These are phyloP conservation scores for Gossypium raimondii DNA, from an alignment of 345 rosid species.

Conservation along the genomic window DNA sequence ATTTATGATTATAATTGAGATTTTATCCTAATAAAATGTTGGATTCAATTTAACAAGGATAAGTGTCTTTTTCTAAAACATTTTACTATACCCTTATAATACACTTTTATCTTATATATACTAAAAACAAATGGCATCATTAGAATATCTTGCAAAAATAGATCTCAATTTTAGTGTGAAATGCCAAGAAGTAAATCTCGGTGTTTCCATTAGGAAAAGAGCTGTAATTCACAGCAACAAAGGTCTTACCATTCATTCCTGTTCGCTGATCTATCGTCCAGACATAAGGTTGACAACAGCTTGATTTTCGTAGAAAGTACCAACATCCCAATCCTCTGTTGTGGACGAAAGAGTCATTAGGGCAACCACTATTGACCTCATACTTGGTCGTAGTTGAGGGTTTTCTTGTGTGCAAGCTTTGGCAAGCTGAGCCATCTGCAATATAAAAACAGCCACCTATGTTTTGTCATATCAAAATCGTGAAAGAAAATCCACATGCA, in stretches of 20 bases:
- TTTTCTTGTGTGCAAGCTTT: constrained; percentile 81
- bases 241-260: background rate
- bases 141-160: background rate
- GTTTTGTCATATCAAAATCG: constrained; percentile 11
- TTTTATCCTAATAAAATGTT: no score
- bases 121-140: background rate
- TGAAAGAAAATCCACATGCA: background rate
- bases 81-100: no score
- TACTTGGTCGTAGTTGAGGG: constrained; percentile 73
- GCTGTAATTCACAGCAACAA: background rate
- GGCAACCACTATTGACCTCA: constrained; percentile 90
- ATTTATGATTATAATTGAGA: no score
- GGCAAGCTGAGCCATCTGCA: constrained; percentile 89
- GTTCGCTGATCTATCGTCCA: constrained; percentile 31
- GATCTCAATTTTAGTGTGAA: background rate
- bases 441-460: background rate
- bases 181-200: background rate
- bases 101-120: no score
- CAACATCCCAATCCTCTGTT: constrained; percentile 79
- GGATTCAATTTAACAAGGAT: no score
- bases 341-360: constrained; percentile 77
- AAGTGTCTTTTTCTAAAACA: no score
- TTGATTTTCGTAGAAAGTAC: constrained; percentile 60
- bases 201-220: background rate
- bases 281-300: constrained; percentile 79